Conservation (phyloP, 1,284 basidiomycete genomes). For the Vanrija humicola region DNA sequence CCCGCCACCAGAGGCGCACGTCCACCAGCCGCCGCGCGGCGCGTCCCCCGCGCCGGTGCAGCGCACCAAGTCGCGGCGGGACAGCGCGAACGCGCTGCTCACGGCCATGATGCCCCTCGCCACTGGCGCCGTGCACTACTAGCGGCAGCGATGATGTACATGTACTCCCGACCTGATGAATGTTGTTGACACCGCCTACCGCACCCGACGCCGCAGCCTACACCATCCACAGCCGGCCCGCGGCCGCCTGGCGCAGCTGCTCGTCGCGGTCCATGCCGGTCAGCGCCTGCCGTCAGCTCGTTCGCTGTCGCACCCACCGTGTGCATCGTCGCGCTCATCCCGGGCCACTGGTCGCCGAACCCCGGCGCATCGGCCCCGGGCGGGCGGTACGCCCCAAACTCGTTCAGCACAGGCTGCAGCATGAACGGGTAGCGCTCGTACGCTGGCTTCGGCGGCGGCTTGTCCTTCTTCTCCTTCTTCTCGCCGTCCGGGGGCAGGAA, state of each 20-base stretch:
- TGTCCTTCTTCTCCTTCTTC: constrained; percentile 12
- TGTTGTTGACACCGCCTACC: too few species aligned
- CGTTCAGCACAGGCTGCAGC: not conserved
- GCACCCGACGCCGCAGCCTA: not conserved
- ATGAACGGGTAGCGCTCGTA: not conserved
- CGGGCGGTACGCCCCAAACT: not conserved
- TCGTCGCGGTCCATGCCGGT: not conserved
- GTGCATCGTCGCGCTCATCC: constrained; percentile 35
- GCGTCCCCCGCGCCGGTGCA: too few species aligned
- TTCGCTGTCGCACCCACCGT: too few species aligned
- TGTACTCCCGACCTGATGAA: not conserved
- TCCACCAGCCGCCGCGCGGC: too few species aligned
- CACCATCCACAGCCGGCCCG: not conserved
- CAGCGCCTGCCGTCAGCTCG: not conserved
- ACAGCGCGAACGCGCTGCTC: too few species aligned
- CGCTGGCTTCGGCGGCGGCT: constrained; percentile 12
- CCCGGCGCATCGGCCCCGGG: not conserved
- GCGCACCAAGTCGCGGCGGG: too few species aligned
- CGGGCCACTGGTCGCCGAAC: constrained; percentile 17
- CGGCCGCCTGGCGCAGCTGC: not conserved
- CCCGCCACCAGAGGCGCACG: too few species aligned
- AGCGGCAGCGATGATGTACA: not conserved
- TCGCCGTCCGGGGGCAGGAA: not conserved
- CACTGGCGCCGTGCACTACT: not conserved
- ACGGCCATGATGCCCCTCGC: too few species aligned